These are phyloP conservation scores for Coelastrella sp. DNA, from an alignment of 139 green algal species.

Conservation along the genomic window DNA sequence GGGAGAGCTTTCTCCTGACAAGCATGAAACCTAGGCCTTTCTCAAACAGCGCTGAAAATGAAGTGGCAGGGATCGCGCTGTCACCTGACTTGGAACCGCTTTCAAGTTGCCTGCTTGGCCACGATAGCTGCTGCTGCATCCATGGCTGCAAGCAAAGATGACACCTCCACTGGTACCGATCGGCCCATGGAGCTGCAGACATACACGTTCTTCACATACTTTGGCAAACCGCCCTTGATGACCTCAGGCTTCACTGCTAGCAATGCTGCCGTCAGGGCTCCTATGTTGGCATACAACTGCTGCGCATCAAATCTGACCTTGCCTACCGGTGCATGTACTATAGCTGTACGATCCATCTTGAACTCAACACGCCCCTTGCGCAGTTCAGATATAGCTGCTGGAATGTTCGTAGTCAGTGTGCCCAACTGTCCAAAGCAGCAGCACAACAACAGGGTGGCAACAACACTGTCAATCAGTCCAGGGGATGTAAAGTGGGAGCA, in stretches of 20 bases:
- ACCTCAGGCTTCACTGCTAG: conserved; percentile 71
- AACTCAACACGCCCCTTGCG: conserved; percentile 88
- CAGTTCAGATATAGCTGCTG: conserved; percentile 71
- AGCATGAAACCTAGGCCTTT: too few species aligned
- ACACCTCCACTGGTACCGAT: conserved; percentile 65
- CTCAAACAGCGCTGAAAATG: too few species aligned
- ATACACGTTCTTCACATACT: conserved; percentile 58
- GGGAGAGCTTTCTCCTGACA: too few species aligned
- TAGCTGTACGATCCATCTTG: conserved; percentile 77
- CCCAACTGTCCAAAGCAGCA: conserved; percentile 63
- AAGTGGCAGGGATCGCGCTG: too few species aligned
- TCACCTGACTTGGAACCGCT: too few species aligned
- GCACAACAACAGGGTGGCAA: too few species aligned
- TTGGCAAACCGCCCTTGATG: conserved; percentile 68
- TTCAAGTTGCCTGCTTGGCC: background rate
- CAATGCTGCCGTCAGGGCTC: conserved; percentile 63
- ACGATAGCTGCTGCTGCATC: conserved; percentile 26
- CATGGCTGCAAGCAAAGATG: conserved; percentile 49
- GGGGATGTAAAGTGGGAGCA: too few species aligned
- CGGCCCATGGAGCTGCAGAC: conserved; percentile 74
- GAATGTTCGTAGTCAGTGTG: conserved; percentile 85
- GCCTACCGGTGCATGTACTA: conserved; percentile 84
- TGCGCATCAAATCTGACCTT: conserved; percentile 44
- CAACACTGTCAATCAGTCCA: too few species aligned
- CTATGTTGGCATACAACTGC: conserved; percentile 71